Conservation (phyloP, 208 protist species). For the Porcisia hertigi region DNA sequence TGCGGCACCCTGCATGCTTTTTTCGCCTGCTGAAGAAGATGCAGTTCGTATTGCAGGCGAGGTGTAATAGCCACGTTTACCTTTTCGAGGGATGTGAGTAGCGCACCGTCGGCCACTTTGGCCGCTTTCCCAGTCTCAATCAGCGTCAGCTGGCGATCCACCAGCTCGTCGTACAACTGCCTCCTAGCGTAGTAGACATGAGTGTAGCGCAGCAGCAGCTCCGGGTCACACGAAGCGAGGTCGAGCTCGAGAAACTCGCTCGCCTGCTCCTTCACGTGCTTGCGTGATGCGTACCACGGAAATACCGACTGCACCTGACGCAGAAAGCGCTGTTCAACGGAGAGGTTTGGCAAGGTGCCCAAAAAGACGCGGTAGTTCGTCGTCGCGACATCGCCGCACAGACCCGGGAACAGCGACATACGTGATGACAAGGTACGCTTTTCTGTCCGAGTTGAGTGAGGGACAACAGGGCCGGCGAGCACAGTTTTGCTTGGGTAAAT, state of each 20-base stretch:
- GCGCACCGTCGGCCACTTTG: slow-evolving; percentile 52
- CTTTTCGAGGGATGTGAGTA: slow-evolving; percentile 59
- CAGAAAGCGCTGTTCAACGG: slow-evolving; percentile 78
- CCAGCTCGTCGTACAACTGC: slow-evolving; percentile 73
- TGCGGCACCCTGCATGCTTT: slow-evolving; percentile 46
- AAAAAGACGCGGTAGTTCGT: slow-evolving; percentile 81
- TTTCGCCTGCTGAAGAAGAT: slow-evolving; percentile 61
- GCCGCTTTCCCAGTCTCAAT: slow-evolving; percentile 78
- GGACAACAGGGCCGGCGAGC: neutral
- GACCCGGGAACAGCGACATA: slow-evolving; percentile 80
- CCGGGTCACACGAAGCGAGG: slow-evolving; percentile 78
- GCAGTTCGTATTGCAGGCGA: slow-evolving; percentile 65
- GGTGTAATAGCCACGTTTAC: slow-evolving; percentile 53
- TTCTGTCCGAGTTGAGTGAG: neutral
- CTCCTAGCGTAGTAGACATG: slow-evolving; percentile 86
- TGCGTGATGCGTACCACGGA: slow-evolving; percentile 83
- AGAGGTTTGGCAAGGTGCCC: slow-evolving; percentile 66
- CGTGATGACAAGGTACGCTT: neutral
- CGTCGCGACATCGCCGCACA: slow-evolving; percentile 74
- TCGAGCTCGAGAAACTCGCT: slow-evolving; percentile 91
- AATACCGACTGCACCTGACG: slow-evolving; percentile 81
- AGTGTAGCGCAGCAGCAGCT: slow-evolving; percentile 85
- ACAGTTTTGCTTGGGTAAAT: neutral
- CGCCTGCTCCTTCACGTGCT: slow-evolving; percentile 87
- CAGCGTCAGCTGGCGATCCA: slow-evolving; percentile 80